Evolutionary conservation across 202 grass and related monocot genomes (phyloP).

Genomic region (Cymbopogon flexuosus): DNA sequence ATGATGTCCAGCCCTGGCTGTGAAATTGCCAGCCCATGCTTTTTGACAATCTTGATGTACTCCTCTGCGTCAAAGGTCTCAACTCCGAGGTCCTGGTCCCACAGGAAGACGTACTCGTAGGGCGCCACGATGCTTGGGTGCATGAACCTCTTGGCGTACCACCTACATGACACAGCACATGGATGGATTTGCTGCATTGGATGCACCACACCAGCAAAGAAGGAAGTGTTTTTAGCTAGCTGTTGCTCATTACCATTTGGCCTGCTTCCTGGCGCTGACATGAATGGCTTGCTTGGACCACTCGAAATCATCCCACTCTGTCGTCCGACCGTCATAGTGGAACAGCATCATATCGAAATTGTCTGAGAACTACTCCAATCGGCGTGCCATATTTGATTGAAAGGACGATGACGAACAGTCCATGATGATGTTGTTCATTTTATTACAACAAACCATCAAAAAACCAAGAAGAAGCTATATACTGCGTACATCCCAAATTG

Average conservation of each 20-base stretch:
- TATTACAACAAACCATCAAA: neutral
- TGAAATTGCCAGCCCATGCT: conserved; percentile 49
- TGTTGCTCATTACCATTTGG: conserved; percentile 56
- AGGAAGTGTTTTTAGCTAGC: too few relatives aligned
- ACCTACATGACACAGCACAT: neutral
- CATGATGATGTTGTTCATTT: neutral
- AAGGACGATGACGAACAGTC: neutral
- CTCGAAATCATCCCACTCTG: conserved; percentile 64
- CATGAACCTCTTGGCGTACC: conserved; percentile 9
- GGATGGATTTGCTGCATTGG: neutral
- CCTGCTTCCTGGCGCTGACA: conserved; percentile 56
- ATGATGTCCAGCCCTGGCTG: conserved; percentile 41
- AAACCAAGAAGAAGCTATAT: too few relatives aligned
- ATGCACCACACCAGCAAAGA: too few relatives aligned
- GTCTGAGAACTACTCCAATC: conserved; percentile 40
- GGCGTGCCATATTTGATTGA: neutral
- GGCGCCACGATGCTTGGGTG: neutral
- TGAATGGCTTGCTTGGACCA: conserved; percentile 76
- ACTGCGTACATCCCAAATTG: too few relatives aligned
- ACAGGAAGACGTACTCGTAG: neutral
- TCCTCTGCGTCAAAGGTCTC: conserved; percentile 61
- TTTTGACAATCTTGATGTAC: conserved; percentile 47
- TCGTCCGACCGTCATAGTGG: conserved; percentile 65
- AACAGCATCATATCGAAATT: conserved; percentile 71
- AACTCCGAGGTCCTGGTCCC: neutral